Evolutionary conservation across 2,329 filamentous ascomycete species (phyloP), one percentile per base, ranked within the genome.

Genomic region (Beauveria varroae): DNA sequence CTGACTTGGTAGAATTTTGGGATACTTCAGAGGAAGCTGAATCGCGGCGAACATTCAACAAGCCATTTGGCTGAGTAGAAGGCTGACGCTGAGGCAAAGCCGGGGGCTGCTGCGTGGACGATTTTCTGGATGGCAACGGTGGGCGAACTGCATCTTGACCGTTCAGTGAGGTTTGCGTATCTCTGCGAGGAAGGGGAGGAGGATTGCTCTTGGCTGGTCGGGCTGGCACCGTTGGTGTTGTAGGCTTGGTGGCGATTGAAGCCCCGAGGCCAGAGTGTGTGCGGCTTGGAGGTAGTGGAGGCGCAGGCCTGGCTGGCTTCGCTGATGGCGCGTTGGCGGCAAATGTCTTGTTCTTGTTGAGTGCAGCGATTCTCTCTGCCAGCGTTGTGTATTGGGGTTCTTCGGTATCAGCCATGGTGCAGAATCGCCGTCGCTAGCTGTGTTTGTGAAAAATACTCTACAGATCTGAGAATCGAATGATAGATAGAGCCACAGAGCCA

Each of bases 341-440:
- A 62, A 87, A 83, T 75, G 82, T 83, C 72, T 83, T 83, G 71
- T 86, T 80, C 68, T 76, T 74, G 66, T 87, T 87, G 64, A 88
- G 77, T 34, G 85, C 85, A 10, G 85, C 84, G 64, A 87, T 87
- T 57, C 85, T 79, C 71, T 86, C 83, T 5, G 82, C 79, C 28
- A 88, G 77, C 8, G 81, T 81, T 62, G 76, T 85, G 71, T 85
- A 86, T 64, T 81, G 81, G 44, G 83, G 83, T 68, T 87, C 85
- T 67, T 86, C 82, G 50, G 79, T 75, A 57, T 87, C 85, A 8
- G 83, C 78, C 85, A 87, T 87, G 62, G 56, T 65, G 46, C 20
- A 22, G 3, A n/a, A 40, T 43, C 20, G 16, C 24, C 3, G 8
- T 34, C 14, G 24, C 8, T 18, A 12, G 10, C 37, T 37, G 46